Percentiles rank a stretch among this genome's conserved stretches.
phyloP scores from a whole-genome alignment of 2,329 filamentous ascomycete genomes.

The Sordariomycetes sp. region DNA sequence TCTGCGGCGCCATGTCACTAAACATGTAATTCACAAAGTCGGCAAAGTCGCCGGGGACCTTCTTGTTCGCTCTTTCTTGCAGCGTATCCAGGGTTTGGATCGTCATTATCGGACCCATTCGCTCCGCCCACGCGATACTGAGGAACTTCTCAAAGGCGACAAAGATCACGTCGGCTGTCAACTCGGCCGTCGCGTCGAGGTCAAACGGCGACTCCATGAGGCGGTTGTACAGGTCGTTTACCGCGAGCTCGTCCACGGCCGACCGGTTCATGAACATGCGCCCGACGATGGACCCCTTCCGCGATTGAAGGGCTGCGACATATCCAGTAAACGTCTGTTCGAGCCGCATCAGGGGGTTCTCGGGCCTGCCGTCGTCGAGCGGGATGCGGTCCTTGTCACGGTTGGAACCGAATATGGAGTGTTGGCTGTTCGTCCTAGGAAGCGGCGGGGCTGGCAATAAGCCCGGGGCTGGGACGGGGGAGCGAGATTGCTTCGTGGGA shows the following conservation, averaged over 20 bases:
- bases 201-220: constrained; percentile 75
- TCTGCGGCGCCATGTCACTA: constrained; percentile 54
- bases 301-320: constrained; percentile 65
- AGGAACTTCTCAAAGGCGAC: constrained; percentile 91
- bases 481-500: constrained; percentile 24
- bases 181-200: constrained; percentile 60
- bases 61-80: constrained; percentile 53
- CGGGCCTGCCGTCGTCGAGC: constrained; percentile 37
- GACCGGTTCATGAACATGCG: constrained; percentile 56
- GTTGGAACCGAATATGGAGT: constrained; percentile 41
- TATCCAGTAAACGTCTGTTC: constrained; percentile 82
- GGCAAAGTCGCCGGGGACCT: constrained; percentile 59
- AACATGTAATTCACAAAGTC: constrained; percentile 55
- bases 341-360: constrained; percentile 57
- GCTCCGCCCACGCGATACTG: constrained; percentile 73
- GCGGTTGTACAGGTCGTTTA: constrained; percentile 85
- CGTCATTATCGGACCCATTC: constrained; percentile 75
- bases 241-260: constrained; percentile 60
- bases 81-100: constrained; percentile 57
- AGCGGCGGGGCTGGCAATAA: constrained; percentile 26
- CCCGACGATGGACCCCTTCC: constrained; percentile 78
- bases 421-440: constrained; percentile 29
- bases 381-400: constrained; percentile 31
- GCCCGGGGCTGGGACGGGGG: constrained; percentile 22
- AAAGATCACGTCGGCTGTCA: constrained; percentile 73